phyloP scores from a whole-genome alignment of 169 alveolate genomes.

The Plasmodium inui region DNA sequence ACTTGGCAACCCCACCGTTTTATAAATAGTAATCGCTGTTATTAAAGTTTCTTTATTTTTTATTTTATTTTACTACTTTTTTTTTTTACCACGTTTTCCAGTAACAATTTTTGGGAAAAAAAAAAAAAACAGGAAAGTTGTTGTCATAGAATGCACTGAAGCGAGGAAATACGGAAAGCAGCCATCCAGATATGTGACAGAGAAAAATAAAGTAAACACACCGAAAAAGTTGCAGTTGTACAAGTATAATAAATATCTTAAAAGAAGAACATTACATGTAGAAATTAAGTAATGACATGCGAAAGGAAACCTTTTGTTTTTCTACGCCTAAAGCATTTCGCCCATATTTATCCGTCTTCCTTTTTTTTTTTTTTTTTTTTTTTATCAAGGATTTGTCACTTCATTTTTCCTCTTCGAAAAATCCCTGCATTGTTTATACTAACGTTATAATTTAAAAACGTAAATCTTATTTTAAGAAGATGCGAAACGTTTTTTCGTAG shows the following conservation, averaged over 20 bases:
- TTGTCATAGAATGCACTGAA: conserved; percentile 85
- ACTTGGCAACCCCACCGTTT: neutral
- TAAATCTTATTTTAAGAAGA: neutral
- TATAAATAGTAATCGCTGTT: neutral
- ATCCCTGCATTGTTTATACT: conserved; percentile 3
- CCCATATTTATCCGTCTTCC: neutral
- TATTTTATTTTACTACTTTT: neutral
- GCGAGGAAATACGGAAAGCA: conserved; percentile 83
- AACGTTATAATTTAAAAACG: neutral
- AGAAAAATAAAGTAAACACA: conserved; percentile 85
- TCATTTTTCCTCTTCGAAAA: neutral
- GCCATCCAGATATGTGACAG: conserved; percentile 85
- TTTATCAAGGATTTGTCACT: neutral
- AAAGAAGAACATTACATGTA: conserved; percentile 84
- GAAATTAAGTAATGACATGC: conserved; percentile 78
- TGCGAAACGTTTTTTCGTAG: neutral
- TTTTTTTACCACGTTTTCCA: conserved; percentile 6
- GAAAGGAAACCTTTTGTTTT: neutral
- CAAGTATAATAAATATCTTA: conserved; percentile 85
- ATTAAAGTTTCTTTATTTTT: neutral
- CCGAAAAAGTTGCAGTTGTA: conserved; percentile 85
- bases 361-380: neutral
- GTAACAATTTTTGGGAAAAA: conserved; percentile 52
- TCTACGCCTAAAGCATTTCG: neutral
- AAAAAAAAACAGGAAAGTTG: conserved; percentile 77